These are phyloP conservation scores for Hyphopichia fennica DNA, from an alignment of 1,139 yeast species.

Conservation along the genomic window DNA sequence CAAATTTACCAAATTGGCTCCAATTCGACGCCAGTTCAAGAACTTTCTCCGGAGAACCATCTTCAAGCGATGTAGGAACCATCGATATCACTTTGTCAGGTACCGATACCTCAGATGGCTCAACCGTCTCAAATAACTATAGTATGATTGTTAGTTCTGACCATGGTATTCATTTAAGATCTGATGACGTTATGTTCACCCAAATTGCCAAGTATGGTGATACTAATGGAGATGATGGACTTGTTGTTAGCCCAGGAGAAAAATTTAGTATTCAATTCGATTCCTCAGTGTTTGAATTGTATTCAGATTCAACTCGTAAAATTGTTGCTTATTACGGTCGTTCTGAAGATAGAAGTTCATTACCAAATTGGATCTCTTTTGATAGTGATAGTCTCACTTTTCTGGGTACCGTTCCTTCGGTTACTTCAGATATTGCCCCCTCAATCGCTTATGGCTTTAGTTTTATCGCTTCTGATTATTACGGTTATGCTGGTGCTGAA, in stretches of 20 bases:
- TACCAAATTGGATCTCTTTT: slow-evolving; percentile 87
- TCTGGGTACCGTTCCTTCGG: slow-evolving; percentile 85
- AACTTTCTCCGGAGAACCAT: slow-evolving; percentile 72
- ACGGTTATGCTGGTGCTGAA: slow-evolving; percentile 72
- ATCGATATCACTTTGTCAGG: slow-evolving; percentile 59
- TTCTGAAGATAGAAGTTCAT: slow-evolving; percentile 75
- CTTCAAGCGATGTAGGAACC: slow-evolving; percentile 40
- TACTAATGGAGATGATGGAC: slow-evolving; percentile 72
- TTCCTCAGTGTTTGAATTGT: slow-evolving; percentile 50
- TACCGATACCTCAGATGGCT: slow-evolving; percentile 53
- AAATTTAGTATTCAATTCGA: slow-evolving; percentile 64
- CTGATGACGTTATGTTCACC: slow-evolving; percentile 40
- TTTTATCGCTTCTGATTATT: slow-evolving; percentile 76
- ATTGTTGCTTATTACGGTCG: slow-evolving; percentile 81
- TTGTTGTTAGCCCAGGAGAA: slow-evolving; percentile 72
- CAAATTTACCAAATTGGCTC: slow-evolving; percentile 75
- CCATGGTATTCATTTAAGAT: slow-evolving; percentile 48
- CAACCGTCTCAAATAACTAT: slow-evolving; percentile 47
- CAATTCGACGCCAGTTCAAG: slow-evolving; percentile 61
- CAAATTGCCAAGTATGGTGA: slow-evolving; percentile 58
- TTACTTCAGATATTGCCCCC: slow-evolving; percentile 85
- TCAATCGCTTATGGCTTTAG: slow-evolving; percentile 71
- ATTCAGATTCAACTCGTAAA: slow-evolving; percentile 41
- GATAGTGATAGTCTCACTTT: slow-evolving; percentile 64
- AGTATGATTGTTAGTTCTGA: slow-evolving; percentile 58